Evolutionary conservation across 108 stramenopile genomes (phyloP).

Genomic region (Chaetoceros tenuissimus): DNA sequence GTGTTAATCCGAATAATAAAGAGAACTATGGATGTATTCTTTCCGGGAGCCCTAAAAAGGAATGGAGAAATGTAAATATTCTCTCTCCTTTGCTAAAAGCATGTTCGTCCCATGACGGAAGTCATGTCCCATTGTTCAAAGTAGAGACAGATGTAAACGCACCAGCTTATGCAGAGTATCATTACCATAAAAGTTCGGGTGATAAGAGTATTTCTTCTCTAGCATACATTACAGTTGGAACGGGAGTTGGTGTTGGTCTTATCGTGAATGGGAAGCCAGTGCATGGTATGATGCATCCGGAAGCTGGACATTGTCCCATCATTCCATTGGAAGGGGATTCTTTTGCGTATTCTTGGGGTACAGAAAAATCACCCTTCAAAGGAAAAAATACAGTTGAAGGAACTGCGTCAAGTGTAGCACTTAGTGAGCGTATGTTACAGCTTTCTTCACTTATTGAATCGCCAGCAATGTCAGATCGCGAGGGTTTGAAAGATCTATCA

Average conservation of each 20-base stretch:
- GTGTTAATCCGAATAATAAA: slow-evolving; percentile 28
- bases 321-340: slow-evolving; percentile 56
- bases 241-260: slow-evolving; percentile 93
- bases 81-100: slow-evolving; percentile 48
- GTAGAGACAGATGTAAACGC: slow-evolving; percentile 99
- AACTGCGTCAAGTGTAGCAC: slow-evolving; percentile 54
- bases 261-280: slow-evolving; percentile 77
- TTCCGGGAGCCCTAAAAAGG: slow-evolving; percentile 77
- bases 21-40: slow-evolving; percentile 83
- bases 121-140: slow-evolving; percentile 17
- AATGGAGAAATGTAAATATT: slow-evolving; percentile 77
- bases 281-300: slow-evolving; percentile 92
- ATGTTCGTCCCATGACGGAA: slow-evolving; percentile 21
- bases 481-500: slow-evolving; percentile 36
- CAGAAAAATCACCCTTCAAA: slow-evolving; percentile 40
- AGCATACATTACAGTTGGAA: slow-evolving; percentile 88
- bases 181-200: slow-evolving; percentile 7
- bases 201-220: slow-evolving; percentile 3
- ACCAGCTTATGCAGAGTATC: slow-evolving; percentile 89
- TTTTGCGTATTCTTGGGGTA: slow-evolving; percentile 86
- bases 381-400: slow-evolving; percentile 73
- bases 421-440: slow-evolving; percentile 53
- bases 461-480: slow-evolving; percentile 10
- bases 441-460: slow-evolving; percentile 11
- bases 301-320: slow-evolving; percentile 78